Evolutionary conservation across 1,139 yeast species (phyloP).

Genomic region (Candida sp.): DNA sequence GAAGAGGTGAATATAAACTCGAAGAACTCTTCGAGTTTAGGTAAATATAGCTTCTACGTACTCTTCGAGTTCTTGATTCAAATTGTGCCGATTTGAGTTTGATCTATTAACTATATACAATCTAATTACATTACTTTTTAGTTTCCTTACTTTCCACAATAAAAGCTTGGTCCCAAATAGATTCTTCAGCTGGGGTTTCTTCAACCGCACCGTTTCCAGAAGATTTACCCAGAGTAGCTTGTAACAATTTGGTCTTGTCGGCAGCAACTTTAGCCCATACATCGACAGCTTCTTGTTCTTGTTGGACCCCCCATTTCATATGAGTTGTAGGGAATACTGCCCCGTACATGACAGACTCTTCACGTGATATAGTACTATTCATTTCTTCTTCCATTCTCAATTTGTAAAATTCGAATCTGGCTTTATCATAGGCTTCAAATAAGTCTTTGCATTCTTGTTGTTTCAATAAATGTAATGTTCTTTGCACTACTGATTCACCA

Average conservation of each 20-base stretch:
- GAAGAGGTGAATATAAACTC: too few species aligned
- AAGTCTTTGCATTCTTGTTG: slow-evolving; percentile 22
- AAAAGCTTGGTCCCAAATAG: slow-evolving; percentile 27
- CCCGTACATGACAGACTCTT: slow-evolving; percentile 86
- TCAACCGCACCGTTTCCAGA: slow-evolving; percentile 22
- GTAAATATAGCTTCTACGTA: too few species aligned
- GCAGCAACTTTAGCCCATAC: slow-evolving; percentile 75
- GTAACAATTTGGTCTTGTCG: slow-evolving; percentile 48
- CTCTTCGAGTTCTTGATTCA: too few species aligned
- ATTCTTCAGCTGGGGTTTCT: slow-evolving; percentile 13
- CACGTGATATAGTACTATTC: slow-evolving; percentile 69
- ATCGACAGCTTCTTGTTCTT: slow-evolving; percentile 69
- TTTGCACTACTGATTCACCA: slow-evolving; percentile 93
- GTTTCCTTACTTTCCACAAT: slow-evolving; percentile 7
- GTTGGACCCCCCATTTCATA: slow-evolving; percentile 63
- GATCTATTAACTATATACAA: slow-evolving; percentile 3
- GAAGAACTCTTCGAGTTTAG: too few species aligned
- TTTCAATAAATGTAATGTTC: slow-evolving; percentile 70
- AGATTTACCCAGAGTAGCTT: slow-evolving; percentile 38
- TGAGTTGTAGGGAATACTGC: slow-evolving; percentile 63
- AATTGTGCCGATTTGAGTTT: not conserved
- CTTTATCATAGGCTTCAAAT: slow-evolving; percentile 74
- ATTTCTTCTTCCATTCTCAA: slow-evolving; percentile 83
- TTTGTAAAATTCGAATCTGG: slow-evolving; percentile 85
- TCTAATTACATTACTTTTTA: slow-evolving; percentile 1